A percentile compares a stretch with the other conserved stretches of the same genome.
These are phyloP conservation scores for Ceratobasidium sp. DNA, from an alignment of 1,284 basidiomycete species.

Conservation along the genomic window DNA sequence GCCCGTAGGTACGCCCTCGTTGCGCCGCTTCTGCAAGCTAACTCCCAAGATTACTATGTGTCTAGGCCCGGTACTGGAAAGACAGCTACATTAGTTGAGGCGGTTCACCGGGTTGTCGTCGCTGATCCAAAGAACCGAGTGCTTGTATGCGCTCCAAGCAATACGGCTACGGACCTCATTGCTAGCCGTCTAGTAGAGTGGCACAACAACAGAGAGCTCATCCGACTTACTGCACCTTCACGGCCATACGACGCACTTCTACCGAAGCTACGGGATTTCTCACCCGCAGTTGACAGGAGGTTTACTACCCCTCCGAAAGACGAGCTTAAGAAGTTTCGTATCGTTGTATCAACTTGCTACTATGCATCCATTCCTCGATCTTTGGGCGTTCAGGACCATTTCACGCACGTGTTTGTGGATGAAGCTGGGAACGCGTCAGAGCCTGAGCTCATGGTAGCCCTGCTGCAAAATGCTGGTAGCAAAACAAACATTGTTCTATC, in stretches of 20 bases:
- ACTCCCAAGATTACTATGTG: no score
- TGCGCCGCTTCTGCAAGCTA: background rate
- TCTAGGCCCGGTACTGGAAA: slow-evolving; percentile 74
- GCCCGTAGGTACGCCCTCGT: slow-evolving; percentile 63
- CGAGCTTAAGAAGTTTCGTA: slow-evolving; percentile 60
- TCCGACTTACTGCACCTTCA: slow-evolving; percentile 72
- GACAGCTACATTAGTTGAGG: slow-evolving; percentile 72
- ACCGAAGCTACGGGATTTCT: slow-evolving; percentile 24
- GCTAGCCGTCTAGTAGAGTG: slow-evolving; percentile 59
- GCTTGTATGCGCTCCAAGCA: slow-evolving; percentile 71
- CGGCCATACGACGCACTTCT: slow-evolving; percentile 51
- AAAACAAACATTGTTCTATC: slow-evolving; percentile 65
- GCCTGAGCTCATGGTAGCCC: slow-evolving; percentile 65
- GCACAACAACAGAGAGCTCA: slow-evolving; percentile 58
- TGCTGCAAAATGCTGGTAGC: slow-evolving; percentile 49
- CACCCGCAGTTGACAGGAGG: background rate
- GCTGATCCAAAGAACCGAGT: slow-evolving; percentile 59
- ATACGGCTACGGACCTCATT: slow-evolving; percentile 69
- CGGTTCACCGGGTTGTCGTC: slow-evolving; percentile 66
- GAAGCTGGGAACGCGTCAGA: slow-evolving; percentile 74
- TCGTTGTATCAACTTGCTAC: slow-evolving; percentile 70
- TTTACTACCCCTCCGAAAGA: slow-evolving; percentile 21
- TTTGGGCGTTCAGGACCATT: slow-evolving; percentile 67
- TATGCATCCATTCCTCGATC: slow-evolving; percentile 66
- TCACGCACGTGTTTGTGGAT: slow-evolving; percentile 70